Percentiles rank a stretch among this genome's conserved stretches.
These are phyloP conservation scores for Botryotinia narcissicola DNA, from an alignment of 2,329 filamentous ascomycete species.

Conservation along the genomic window DNA sequence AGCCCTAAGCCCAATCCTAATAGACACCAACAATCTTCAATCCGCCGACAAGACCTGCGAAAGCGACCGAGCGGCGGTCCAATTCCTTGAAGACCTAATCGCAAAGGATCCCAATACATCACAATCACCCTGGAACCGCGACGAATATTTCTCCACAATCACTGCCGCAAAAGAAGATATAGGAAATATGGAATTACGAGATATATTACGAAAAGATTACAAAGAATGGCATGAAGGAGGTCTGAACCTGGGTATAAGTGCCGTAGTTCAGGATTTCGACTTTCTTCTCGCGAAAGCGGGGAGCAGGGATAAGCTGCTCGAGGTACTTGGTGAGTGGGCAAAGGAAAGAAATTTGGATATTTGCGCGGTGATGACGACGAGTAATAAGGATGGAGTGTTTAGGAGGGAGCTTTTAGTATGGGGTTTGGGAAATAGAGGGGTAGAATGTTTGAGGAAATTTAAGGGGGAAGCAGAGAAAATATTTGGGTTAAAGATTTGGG, in stretches of 20 bases:
- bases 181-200: slow-evolving; percentile 56
- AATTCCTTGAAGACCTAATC: slow-evolving; percentile 54
- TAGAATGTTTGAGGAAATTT: slow-evolving; percentile 55
- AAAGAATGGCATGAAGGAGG: slow-evolving; percentile 68
- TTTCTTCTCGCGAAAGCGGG: slow-evolving; percentile 58
- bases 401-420: slow-evolving; percentile 67
- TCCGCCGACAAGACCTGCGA: slow-evolving; percentile 63
- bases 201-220: slow-evolving; percentile 79
- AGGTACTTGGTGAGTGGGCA: slow-evolving; percentile 52
- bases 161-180: slow-evolving; percentile 66
- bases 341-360: slow-evolving; percentile 60
- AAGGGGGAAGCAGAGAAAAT: slow-evolving; percentile 44
- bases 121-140: slow-evolving; percentile 48
- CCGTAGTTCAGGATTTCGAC: slow-evolving; percentile 59
- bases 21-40: slow-evolving; percentile 68
- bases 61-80: slow-evolving; percentile 57
- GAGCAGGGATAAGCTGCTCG: slow-evolving; percentile 45
- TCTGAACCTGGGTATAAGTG: slow-evolving; percentile 63
- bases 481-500: slow-evolving; percentile 58
- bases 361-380: slow-evolving; percentile 68
- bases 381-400: slow-evolving; percentile 53
- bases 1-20: slow-evolving; percentile 66
- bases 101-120: slow-evolving; percentile 3
- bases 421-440: slow-evolving; percentile 52
- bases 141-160: slow-evolving; percentile 58